A percentile compares a stretch with the other conserved stretches of the same genome.
Conservation (phyloP, 2,329 filamentous ascomycete genomes). For the Neopestalotiopsis sp. region DNA sequence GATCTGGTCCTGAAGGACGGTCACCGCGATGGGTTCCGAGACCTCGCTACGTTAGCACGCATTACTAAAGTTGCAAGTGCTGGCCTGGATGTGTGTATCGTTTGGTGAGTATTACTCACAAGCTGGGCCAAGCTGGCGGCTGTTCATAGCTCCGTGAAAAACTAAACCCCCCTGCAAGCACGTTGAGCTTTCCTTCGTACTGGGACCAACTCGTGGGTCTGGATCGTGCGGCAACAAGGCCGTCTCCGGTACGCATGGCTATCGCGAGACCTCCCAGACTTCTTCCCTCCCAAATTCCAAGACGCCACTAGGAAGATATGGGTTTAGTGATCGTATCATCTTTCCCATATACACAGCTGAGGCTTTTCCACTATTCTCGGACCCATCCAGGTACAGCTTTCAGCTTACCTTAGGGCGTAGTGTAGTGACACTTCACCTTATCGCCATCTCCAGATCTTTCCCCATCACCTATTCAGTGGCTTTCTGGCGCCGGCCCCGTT, state of each 20-base stretch:
- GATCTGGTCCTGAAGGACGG: no score
- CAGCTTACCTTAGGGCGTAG: background rate
- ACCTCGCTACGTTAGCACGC: conserved; percentile 7
- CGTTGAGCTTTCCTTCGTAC: conserved; percentile 1
- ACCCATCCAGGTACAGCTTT: background rate
- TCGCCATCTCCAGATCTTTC: background rate
- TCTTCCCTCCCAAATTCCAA: background rate
- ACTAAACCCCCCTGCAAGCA: conserved; percentile 1
- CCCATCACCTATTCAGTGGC: conserved; percentile 5
- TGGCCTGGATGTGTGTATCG: background rate
- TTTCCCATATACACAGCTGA: background rate
- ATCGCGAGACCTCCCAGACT: background rate
- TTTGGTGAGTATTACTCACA: background rate
- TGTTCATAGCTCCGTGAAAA: no score
- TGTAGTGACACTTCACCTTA: conserved; percentile 8
- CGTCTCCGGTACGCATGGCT: background rate
- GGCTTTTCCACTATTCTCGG: background rate
- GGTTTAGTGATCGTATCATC: background rate
- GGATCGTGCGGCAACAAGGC: background rate
- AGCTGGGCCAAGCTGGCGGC: background rate
- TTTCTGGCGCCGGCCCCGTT: background rate
- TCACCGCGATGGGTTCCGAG: conserved; percentile 5
- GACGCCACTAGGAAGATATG: background rate
- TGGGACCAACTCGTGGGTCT: conserved; percentile 5
- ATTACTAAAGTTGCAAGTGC: conserved; percentile 1